Evolutionary conservation across 108 stramenopile genomes (phyloP).

Genomic region (Cyclostephanos tholiformis): DNA sequence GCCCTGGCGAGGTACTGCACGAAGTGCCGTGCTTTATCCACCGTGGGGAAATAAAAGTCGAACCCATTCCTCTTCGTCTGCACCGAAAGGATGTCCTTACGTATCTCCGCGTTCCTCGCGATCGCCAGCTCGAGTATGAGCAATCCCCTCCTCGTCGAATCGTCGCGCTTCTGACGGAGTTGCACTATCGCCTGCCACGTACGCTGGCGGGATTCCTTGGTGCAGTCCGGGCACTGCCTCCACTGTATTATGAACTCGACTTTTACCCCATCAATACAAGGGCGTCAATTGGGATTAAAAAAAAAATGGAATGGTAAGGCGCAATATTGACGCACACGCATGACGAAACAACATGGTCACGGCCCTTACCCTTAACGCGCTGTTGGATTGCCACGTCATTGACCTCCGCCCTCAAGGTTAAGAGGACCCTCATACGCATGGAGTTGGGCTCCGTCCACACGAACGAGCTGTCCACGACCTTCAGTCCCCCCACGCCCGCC

Average conservation of each 20-base stretch:
- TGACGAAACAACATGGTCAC: no score
- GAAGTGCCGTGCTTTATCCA: conserved; percentile 88
- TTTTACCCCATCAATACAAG: no score
- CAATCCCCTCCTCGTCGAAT: conserved; percentile 56
- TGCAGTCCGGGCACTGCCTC: conserved; percentile 94
- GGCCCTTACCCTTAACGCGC: conserved; percentile 75
- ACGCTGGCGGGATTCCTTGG: conserved; percentile 80
- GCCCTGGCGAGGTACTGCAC: conserved; percentile 78
- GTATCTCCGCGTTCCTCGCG: conserved; percentile 63
- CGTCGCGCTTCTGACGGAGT: conserved; percentile 78
- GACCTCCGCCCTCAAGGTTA: conserved; percentile 93
- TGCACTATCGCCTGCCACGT: conserved; percentile 88
- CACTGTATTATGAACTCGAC: conserved; percentile 91
- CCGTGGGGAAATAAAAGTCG: conserved; percentile 94
- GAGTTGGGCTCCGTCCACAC: conserved; percentile 99
- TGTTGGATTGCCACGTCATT: conserved; percentile 89
- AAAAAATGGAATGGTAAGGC: no score
- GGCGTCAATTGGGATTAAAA: no score
- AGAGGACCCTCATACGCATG: conserved; percentile 86
- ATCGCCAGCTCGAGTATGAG: conserved; percentile 81
- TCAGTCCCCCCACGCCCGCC: conserved; percentile 41
- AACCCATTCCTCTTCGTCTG: conserved; percentile 90
- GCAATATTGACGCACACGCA: no score
- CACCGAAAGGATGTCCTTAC: conserved; percentile 84
- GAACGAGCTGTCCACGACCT: conserved; percentile 90